Percentiles rank a stretch among this genome's conserved stretches.
These are phyloP conservation scores for Neurospora sp. DNA, from an alignment of 495 filamentous ascomycete species.

Conservation along the genomic window DNA sequence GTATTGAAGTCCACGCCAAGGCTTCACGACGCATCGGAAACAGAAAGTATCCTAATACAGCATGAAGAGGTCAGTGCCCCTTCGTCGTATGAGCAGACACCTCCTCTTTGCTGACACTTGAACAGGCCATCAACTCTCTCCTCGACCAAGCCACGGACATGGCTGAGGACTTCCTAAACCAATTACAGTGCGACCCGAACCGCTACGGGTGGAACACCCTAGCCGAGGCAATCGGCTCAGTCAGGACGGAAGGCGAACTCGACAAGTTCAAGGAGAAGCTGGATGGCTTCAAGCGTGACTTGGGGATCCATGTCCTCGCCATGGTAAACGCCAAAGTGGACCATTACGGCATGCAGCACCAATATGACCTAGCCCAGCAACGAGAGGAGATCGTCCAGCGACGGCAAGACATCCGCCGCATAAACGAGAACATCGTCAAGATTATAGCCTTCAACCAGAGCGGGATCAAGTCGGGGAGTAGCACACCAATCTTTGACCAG, in stretches of 20 bases:
- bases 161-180: not conserved
- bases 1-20: not conserved
- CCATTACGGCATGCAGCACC: not conserved
- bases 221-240: not conserved
- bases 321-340: not conserved
- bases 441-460: not conserved
- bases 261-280: not conserved
- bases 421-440: not conserved
- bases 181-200: not conserved
- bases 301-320: not conserved
- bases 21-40: not conserved
- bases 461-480: not conserved
- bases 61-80: not conserved
- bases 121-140: not conserved
- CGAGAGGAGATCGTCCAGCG: not conserved
- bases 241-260: not conserved
- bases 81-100: not conserved
- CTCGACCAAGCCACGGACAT: not conserved
- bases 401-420: not conserved
- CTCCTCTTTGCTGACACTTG: not conserved
- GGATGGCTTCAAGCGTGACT: not conserved
- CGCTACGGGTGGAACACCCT: not conserved
- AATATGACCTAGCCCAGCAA: not conserved
- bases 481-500: not conserved
- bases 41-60: not conserved